Percentiles rank a stretch among this genome's conserved stretches.
These are phyloP conservation scores for Fagus sylvatica DNA, from an alignment of 306 rosid species.

Conservation along the genomic window DNA sequence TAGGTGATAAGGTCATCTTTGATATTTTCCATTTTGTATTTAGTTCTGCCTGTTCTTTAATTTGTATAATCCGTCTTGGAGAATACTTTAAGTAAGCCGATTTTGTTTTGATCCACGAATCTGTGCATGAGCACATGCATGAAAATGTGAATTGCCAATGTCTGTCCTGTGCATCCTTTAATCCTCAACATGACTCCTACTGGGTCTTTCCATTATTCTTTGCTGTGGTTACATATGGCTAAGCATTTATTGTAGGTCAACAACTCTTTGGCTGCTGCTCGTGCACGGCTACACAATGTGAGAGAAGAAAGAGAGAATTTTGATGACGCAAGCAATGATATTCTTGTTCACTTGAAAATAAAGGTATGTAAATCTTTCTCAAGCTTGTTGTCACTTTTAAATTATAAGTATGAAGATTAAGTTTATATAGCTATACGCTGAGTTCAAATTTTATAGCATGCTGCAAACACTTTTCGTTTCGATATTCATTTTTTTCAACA, in stretches of 20 bases:
- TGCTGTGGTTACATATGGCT: constrained; percentile 11
- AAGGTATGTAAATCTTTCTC: constrained; percentile 55
- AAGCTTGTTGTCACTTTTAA: constrained; percentile 1
- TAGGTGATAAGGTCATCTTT: neutral
- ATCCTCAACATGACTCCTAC: constrained; percentile 19
- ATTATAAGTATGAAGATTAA: neutral
- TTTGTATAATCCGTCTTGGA: neutral
- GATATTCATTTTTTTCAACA: constrained; percentile 15
- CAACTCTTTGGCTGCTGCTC: constrained; percentile 47
- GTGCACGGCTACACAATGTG: constrained; percentile 68
- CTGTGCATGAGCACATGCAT: neutral
- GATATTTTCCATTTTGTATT: neutral
- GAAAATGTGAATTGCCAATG: constrained; percentile 2
- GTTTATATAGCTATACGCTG: neutral
- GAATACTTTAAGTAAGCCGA: neutral
- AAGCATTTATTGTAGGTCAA: constrained; percentile 54
- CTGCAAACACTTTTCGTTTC: constrained; percentile 8
- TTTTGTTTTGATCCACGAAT: neutral
- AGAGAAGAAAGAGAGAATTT: constrained; percentile 90
- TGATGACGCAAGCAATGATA: constrained; percentile 79
- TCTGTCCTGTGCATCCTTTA: neutral
- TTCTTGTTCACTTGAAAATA: constrained; percentile 60
- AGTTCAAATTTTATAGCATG: neutral
- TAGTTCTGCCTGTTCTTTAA: neutral
- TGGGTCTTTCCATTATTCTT: constrained; percentile 16